Percentiles rank a stretch among this genome's conserved stretches.
These are phyloP conservation scores for Gliomastix tumulicola DNA, from an alignment of 2,329 filamentous ascomycete genomes.

Conservation along the genomic window DNA sequence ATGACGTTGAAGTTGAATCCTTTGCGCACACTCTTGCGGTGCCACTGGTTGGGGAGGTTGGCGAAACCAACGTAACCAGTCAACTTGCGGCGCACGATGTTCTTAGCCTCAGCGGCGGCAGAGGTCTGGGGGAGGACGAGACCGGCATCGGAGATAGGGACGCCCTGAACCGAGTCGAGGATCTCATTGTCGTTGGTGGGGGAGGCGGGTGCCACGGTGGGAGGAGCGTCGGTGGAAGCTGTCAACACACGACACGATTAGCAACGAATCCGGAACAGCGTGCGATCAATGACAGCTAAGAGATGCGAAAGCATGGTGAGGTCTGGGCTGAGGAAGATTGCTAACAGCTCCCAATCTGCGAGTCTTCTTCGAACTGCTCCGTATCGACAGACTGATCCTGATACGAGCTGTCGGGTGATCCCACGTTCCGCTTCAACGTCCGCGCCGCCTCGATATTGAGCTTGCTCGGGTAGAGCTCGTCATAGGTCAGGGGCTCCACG, in stretches of 20 bases:
- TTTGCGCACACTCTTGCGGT: conserved; percentile 99
- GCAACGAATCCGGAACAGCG: no score
- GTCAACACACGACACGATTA: no score
- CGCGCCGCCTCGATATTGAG: no score
- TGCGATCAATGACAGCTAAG: no score
- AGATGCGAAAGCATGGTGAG: no score
- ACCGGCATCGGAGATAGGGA: conserved; percentile 25
- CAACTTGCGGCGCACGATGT: conserved; percentile 96
- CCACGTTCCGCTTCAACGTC: no score
- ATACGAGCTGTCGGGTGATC: no score
- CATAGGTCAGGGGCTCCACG: conserved; percentile 35
- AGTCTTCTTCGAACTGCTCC: no score
- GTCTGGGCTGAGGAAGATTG: no score
- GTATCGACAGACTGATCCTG: no score
- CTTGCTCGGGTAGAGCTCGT: conserved; percentile 40
- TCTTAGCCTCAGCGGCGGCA: conserved; percentile 67
- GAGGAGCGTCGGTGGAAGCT: conserved; percentile 39
- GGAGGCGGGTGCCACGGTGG: conserved; percentile 33
- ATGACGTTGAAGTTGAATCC: conserved; percentile 99
- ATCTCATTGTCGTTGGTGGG: conserved; percentile 28
- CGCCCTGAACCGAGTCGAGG: conserved; percentile 19
- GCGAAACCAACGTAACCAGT: conserved; percentile 98
- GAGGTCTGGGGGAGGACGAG: conserved; percentile 25
- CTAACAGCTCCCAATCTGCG: no score
- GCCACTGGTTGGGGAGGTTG: conserved; percentile 99